Evolutionary conservation across 495 filamentous ascomycete genomes (phyloP).

Genomic region (Penicillium crystallinum): DNA sequence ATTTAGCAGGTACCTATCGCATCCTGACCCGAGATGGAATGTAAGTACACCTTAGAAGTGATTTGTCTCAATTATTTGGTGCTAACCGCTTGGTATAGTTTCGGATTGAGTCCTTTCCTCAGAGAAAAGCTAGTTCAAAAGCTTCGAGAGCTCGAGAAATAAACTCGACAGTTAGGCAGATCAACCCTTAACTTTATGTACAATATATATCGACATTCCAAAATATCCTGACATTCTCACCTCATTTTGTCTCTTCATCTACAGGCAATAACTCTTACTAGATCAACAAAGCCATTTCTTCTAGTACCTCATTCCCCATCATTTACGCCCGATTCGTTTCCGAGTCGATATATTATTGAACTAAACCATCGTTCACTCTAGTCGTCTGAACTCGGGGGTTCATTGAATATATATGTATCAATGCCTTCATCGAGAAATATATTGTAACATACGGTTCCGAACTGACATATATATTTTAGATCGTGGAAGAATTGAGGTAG

Average conservation of each 20-base stretch:
- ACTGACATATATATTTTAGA: neutral
- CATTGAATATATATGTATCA: no score
- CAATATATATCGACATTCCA: constrained; percentile 4
- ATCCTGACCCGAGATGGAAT: constrained; percentile 57
- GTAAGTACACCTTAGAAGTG: constrained; percentile 33
- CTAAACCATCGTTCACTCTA: no score
- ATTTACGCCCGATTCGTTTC: neutral
- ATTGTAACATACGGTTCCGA: neutral
- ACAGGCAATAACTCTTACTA: neutral
- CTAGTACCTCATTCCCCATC: neutral
- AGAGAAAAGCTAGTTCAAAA: constrained; percentile 51
- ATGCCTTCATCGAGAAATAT: neutral
- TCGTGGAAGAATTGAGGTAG: neutral
- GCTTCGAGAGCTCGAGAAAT: constrained; percentile 33
- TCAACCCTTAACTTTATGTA: constrained; percentile 8
- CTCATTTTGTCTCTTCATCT: neutral
- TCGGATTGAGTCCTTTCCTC: constrained; percentile 54
- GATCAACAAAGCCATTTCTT: neutral
- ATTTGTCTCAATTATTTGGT: neutral
- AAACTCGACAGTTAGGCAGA: neutral
- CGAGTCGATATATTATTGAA: no score
- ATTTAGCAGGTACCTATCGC: constrained; percentile 43
- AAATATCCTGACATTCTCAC: neutral
- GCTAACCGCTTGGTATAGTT: constrained; percentile 28
- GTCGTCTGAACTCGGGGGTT: no score